These are phyloP conservation scores for Fusarium sp. DNA, from an alignment of 2,329 filamentous ascomycete species.

Conservation along the genomic window DNA sequence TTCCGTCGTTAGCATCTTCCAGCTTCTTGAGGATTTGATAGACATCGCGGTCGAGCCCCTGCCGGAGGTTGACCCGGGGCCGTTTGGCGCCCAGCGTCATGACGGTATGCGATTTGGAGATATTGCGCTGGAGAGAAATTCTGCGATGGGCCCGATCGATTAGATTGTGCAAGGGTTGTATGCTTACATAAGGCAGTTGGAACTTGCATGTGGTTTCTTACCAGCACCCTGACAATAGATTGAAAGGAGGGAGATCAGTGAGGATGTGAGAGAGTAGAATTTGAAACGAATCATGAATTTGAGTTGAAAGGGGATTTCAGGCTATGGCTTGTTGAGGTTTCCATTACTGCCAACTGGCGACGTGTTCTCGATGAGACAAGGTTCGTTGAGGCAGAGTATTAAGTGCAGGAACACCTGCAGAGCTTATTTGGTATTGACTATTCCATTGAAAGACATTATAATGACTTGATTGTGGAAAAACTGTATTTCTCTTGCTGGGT, in stretches of 20 bases:
- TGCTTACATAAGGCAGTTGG: not conserved
- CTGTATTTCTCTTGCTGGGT: no score
- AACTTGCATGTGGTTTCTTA: not conserved
- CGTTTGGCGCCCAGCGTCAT: conserved; percentile 34
- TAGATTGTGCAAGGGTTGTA: not conserved
- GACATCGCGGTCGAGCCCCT: conserved; percentile 74
- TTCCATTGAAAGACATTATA: no score
- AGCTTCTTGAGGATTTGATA: conserved; percentile 85
- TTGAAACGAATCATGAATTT: not conserved
- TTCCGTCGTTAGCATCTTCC: conserved; percentile 72
- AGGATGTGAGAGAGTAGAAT: not conserved
- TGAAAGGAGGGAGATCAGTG: not conserved
- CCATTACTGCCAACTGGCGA: no score
- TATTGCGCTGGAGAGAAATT: not conserved
- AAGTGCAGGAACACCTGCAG: no score
- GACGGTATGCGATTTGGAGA: not conserved
- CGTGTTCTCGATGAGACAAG: no score
- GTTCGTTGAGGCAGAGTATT: no score
- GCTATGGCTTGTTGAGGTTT: not conserved
- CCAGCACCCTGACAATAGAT: not conserved
- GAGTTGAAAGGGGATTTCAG: not conserved
- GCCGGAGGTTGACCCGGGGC: conserved; percentile 38
- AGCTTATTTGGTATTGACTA: no score
- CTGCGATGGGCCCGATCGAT: not conserved
- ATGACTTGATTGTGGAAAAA: no score